phyloP scores from a whole-genome alignment of 768 basidiomycete species.

The Termitomyces titanicus region DNA sequence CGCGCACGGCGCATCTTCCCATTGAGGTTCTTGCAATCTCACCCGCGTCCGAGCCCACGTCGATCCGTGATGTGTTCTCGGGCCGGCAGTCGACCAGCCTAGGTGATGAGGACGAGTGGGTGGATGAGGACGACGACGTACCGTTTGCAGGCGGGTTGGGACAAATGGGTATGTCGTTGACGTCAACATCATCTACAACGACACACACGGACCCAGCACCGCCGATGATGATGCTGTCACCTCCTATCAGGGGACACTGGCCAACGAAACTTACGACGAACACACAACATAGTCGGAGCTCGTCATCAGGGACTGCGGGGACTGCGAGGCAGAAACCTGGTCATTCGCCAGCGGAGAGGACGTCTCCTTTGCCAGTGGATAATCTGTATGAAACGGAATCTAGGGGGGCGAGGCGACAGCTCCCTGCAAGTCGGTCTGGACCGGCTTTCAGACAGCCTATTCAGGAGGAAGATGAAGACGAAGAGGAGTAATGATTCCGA shows the following conservation, averaged over 20 bases:
- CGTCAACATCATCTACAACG: slow-evolving; percentile 23
- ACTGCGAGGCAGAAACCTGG: slow-evolving; percentile 41
- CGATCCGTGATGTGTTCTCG: slow-evolving; percentile 80
- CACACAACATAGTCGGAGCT: slow-evolving; percentile 15
- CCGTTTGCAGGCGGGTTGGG: slow-evolving; percentile 79
- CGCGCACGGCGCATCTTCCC: slow-evolving; percentile 60
- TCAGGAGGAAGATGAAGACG: slow-evolving; percentile 84
- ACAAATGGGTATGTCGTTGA: slow-evolving; percentile 44
- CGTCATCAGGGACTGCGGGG: slow-evolving; percentile 18
- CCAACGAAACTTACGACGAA: slow-evolving; percentile 31
- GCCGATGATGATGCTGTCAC: slow-evolving; percentile 38
- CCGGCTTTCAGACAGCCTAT: slow-evolving; percentile 70
- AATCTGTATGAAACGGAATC: slow-evolving; percentile 44
- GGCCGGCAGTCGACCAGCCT: slow-evolving; percentile 53
- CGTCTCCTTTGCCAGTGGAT: slow-evolving; percentile 58
- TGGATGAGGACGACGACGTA: slow-evolving; percentile 81
- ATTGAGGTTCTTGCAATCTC: slow-evolving; percentile 77
- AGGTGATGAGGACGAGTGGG: slow-evolving; percentile 86
- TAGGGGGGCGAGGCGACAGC: slow-evolving; percentile 61
- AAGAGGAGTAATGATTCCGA: slow-evolving; percentile 51
- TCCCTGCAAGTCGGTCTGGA: slow-evolving; percentile 67
- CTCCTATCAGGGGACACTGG: slow-evolving; percentile 47
- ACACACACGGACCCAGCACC: slow-evolving; percentile 30
- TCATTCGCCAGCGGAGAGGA: slow-evolving; percentile 58
- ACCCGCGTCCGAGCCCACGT: slow-evolving; percentile 42